A percentile compares a stretch with the other conserved stretches of the same genome.
Conservation (phyloP, 768 basidiomycete species). For the Leucosporidium scottii region DNA sequence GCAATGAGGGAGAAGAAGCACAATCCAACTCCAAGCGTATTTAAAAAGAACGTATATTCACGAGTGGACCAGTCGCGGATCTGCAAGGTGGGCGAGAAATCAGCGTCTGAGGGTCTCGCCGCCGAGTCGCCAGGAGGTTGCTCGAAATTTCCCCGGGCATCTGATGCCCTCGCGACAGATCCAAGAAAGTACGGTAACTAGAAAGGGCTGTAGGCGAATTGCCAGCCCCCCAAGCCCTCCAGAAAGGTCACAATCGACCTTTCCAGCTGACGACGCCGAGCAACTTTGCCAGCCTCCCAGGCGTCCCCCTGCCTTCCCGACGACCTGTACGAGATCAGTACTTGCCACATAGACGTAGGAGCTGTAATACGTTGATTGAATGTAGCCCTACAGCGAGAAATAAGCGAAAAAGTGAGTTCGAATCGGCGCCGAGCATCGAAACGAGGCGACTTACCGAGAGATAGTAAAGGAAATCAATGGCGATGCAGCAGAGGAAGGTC, state of each 20-base stretch:
- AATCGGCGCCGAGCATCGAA: too few relatives aligned
- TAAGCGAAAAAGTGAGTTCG: too few relatives aligned
- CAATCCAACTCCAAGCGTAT: not conserved
- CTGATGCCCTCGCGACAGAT: too few relatives aligned
- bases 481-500: constrained; percentile 13
- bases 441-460: not conserved
- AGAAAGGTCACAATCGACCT: too few relatives aligned
- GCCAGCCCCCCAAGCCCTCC: too few relatives aligned
- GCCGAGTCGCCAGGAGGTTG: too few relatives aligned
- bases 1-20: constrained; percentile 41
- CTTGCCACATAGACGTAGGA: not conserved
- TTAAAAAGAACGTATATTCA: not conserved
- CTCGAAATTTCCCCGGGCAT: too few relatives aligned
- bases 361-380: not conserved
- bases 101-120: too few relatives aligned
- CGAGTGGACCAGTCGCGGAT: not conserved
- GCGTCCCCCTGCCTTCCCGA: not conserved
- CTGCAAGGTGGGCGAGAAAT: not conserved
- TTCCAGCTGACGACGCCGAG: too few relatives aligned
- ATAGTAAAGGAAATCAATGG: constrained; percentile 16
- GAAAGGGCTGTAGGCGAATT: too few relatives aligned
- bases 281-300: too few relatives aligned
- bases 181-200: too few relatives aligned
- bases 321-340: not conserved
- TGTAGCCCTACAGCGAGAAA: not conserved